Percentiles rank a stretch among this genome's conserved stretches.
phyloP scores from a whole-genome alignment of 805 yeast species.

The Saturnispora mendoncae region DNA sequence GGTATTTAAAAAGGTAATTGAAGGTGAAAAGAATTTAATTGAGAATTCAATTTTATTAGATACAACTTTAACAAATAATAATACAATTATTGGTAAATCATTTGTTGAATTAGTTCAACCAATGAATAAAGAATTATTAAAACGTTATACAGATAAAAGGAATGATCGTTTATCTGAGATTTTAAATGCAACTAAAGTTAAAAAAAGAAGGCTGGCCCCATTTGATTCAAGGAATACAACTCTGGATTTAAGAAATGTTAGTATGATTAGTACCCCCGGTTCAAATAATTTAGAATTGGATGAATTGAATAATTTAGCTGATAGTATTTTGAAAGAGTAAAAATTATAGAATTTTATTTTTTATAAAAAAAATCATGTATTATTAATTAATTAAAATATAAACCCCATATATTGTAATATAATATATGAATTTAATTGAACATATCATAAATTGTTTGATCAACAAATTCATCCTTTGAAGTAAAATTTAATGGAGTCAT shows the following conservation, averaged over 20 bases:
- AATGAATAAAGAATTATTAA: slow-evolving; percentile 1
- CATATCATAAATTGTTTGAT: slow-evolving; percentile 15
- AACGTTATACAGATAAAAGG: neutral
- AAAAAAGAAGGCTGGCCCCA: slow-evolving; percentile 6
- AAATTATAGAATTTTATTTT: neutral
- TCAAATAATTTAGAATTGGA: neutral
- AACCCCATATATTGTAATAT: too few species aligned
- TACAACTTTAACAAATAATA: too few species aligned
- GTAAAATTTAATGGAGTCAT: neutral
- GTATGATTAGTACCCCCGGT: neutral
- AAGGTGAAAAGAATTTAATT: neutral
- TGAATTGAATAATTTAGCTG: slow-evolving; percentile 18
- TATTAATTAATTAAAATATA: too few species aligned
- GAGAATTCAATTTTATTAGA: too few species aligned
- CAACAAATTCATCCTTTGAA: slow-evolving; percentile 11
- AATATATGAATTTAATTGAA: slow-evolving; percentile 6
- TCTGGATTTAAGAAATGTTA: slow-evolving; percentile 1
- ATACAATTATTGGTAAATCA: slow-evolving; percentile 4
- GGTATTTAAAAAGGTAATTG: slow-evolving; percentile 1
- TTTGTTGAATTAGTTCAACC: slow-evolving; percentile 7
- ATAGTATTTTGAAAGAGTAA: slow-evolving; percentile 18
- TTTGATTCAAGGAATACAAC: neutral
- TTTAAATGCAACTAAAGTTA: slow-evolving; percentile 14
- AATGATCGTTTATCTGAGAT: neutral
- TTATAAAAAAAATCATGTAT: too few species aligned